Evolutionary conservation across 2,329 filamentous ascomycete genomes (phyloP).

Genomic region (Colletotrichum tofieldiae): DNA sequence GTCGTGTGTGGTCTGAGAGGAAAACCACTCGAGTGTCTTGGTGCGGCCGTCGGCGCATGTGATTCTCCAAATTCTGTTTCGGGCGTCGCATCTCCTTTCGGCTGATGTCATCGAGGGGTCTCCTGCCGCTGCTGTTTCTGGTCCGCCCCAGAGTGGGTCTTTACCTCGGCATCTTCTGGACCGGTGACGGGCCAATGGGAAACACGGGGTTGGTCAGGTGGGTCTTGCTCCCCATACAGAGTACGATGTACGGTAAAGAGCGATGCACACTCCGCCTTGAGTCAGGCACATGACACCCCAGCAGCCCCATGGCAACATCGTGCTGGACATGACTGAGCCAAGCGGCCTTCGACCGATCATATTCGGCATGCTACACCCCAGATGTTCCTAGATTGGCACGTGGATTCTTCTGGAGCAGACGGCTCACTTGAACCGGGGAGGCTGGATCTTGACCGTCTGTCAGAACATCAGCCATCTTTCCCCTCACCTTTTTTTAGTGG

Average conservation of each 20-base stretch:
- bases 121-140: slow-evolving; percentile 13
- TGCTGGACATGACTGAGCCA: background rate
- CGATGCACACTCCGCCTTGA: background rate
- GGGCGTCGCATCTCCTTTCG: slow-evolving; percentile 21
- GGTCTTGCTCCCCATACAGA: background rate
- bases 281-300: slow-evolving; percentile 18
- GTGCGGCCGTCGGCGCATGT: slow-evolving; percentile 34
- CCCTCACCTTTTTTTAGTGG: background rate
- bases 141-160: slow-evolving; percentile 13
- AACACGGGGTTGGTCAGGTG: slow-evolving; percentile 29
- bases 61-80: slow-evolving; percentile 35
- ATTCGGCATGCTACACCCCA: background rate
- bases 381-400: background rate
- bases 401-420: background rate
- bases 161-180: slow-evolving; percentile 38
- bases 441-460: background rate
- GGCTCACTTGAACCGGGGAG: background rate
- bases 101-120: slow-evolving; percentile 41
- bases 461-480: background rate
- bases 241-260: too few species aligned
- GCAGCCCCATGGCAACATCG: slow-evolving; percentile 16
- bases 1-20: slow-evolving; percentile 1
- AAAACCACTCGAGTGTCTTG: background rate
- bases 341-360: background rate
- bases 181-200: slow-evolving; percentile 14